These are phyloP conservation scores for Acarospora socialis DNA, from an alignment of 2,329 filamentous ascomycete genomes.

Conservation along the genomic window DNA sequence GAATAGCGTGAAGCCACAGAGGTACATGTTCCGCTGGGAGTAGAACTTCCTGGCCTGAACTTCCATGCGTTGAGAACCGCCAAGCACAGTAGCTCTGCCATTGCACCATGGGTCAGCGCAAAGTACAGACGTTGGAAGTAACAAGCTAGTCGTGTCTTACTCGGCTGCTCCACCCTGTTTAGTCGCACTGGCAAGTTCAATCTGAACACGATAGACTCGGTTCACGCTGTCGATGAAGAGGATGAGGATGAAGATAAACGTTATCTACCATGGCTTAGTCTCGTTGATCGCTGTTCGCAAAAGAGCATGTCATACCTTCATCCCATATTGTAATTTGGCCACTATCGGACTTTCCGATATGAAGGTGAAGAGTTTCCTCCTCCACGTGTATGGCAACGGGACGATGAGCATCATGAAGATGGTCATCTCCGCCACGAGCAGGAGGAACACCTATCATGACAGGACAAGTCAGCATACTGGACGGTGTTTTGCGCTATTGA, in stretches of 20 bases:
- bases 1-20: constrained; percentile 98
- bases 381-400: constrained; percentile 74
- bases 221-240: constrained; percentile 95
- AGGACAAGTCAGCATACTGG: neutral
- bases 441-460: constrained; percentile 30
- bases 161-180: constrained; percentile 42
- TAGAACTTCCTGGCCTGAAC: constrained; percentile 99
- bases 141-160: constrained; percentile 27
- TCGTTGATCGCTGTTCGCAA: neutral
- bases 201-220: constrained; percentile 90
- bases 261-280: constrained; percentile 46
- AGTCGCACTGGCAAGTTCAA: constrained; percentile 62
- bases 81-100: constrained; percentile 55
- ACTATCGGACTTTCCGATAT: constrained; percentile 77
- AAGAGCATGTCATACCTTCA: constrained; percentile 48
- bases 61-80: constrained; percentile 79
- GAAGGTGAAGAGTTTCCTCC: constrained; percentile 85
- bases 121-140: constrained; percentile 4
- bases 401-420: constrained; percentile 42
- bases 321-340: constrained; percentile 88
- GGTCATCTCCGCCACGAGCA: constrained; percentile 36
- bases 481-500: neutral
- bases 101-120: too few species aligned
- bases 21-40: constrained; percentile 99
- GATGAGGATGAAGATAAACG: constrained; percentile 97